A percentile compares a stretch with the other conserved stretches of the same genome.
phyloP scores from a whole-genome alignment of 192 early-diverging fungal species.

The Gaertneriomyces semiglobifer region DNA sequence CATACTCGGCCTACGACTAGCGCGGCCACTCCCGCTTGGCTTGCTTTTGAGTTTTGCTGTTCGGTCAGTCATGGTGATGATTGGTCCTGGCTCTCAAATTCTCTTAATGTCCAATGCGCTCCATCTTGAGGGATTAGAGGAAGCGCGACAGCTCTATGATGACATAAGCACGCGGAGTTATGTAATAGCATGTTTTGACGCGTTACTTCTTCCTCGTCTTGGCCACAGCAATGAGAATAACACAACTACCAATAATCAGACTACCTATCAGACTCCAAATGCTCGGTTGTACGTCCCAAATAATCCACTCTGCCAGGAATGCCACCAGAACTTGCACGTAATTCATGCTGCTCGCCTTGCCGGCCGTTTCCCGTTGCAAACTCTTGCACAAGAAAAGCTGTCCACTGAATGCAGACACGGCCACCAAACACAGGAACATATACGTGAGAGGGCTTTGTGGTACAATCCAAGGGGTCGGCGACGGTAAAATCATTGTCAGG shows the following conservation, averaged over 20 bases:
- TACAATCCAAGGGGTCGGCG: slow-evolving; percentile 8
- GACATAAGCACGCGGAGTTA: no score
- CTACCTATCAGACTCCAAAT: slow-evolving; percentile 20
- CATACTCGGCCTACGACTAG: not conserved
- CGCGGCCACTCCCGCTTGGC: not conserved
- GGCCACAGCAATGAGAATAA: slow-evolving; percentile 23
- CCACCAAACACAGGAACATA: slow-evolving; percentile 11
- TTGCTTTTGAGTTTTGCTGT: not conserved
- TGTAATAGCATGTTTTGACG: no score
- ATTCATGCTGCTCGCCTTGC: slow-evolving; percentile 23
- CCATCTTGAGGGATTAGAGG: no score
- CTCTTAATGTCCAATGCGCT: no score
- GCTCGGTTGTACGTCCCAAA: slow-evolving; percentile 22
- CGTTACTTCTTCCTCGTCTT: slow-evolving; percentile 9
- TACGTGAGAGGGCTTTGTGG: slow-evolving; percentile 25
- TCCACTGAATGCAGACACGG: slow-evolving; percentile 15
- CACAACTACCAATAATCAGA: slow-evolving; percentile 13
- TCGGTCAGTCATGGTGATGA: slow-evolving; percentile 6
- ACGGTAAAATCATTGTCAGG: slow-evolving; percentile 3
- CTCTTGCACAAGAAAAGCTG: slow-evolving; percentile 25
- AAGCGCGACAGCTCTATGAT: no score
- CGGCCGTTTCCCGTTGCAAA: slow-evolving; percentile 26
- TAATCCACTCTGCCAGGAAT: slow-evolving; percentile 28
- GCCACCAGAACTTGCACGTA: slow-evolving; percentile 35
- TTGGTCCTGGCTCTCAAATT: not conserved